Evolutionary conservation across 2,329 filamentous ascomycete species (phyloP).

Genomic region (Colletotrichum falcatum): DNA sequence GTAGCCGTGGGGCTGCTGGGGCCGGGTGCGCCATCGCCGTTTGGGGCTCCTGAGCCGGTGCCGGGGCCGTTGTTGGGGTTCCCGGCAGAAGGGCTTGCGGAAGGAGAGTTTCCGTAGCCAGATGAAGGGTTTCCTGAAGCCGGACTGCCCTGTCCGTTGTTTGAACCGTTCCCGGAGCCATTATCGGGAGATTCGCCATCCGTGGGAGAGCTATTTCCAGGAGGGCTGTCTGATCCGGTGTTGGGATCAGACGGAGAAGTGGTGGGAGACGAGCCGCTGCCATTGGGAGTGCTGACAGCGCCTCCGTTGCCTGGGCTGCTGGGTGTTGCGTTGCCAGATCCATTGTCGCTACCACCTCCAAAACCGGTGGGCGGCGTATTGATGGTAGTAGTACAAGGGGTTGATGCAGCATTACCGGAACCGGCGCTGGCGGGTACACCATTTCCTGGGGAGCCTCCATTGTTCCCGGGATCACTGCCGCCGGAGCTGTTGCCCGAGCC

Average conservation of each 20-base stretch:
- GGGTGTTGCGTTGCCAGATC: neutral
- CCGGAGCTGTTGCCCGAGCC: neutral
- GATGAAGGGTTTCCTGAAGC: neutral
- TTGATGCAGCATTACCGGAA: conserved; percentile 3
- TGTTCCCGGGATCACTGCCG: conserved; percentile 1
- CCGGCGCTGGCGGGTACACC: neutral
- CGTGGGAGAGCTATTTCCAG: neutral
- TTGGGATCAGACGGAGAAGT: neutral
- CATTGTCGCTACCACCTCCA: neutral
- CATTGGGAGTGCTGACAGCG: neutral
- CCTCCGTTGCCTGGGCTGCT: neutral
- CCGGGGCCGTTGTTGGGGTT: conserved; percentile 8
- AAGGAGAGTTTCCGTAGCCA: neutral
- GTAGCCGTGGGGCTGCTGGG: neutral
- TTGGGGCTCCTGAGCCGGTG: neutral
- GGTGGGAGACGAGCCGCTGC: neutral
- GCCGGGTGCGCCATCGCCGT: conserved; percentile 1
- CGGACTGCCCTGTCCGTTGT: neutral
- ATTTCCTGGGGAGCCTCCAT: neutral
- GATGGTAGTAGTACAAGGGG: neutral
- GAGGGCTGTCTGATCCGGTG: neutral
- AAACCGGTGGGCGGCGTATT: neutral
- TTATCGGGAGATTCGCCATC: neutral
- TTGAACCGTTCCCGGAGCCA: neutral
- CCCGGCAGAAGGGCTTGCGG: neutral